Evolutionary conservation across 805 yeast species (phyloP), one percentile per base, ranked within the genome.

Genomic region (Saccharomycopsis selenospora): DNA sequence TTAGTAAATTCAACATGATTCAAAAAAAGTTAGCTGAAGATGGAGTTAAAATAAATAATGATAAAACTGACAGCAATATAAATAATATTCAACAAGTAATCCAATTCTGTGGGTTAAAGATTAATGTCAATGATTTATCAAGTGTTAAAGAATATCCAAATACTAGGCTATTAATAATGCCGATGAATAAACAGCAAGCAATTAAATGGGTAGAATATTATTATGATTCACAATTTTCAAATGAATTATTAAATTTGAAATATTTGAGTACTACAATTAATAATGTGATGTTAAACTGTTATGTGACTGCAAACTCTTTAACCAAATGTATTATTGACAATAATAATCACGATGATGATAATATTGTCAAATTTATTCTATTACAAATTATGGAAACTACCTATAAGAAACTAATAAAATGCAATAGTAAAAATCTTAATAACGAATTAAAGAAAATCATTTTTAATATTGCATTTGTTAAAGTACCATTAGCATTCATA

Each of bases 1-100:
- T 49, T 1, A 48, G 47, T 2, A 61, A 72, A 36, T 49, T n/a
- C 23, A 7, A 11, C 6, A n/a, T 40, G n/a, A 26, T 49, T 6
- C 8, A 10, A 2, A 14, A 28, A 7, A 18, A n/a, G 3, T 26
- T 49, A 3, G 11, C 14, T 3, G 38, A 29, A 23, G n/a, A 42
- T 29, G 47, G 30, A 7, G 29, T 49, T 6, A 14, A 26, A 11
- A 41, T 49, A 25, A 49, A 49, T 27, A 38, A 36, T 8, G 14
- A 17, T 13, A 49, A 49, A 28, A 49, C 49, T 10, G 43, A 41
- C 18, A n/a, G 14, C 3, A 27, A 17, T 26, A 45, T 25, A 4
- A 20, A 18, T n/a, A 5, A 6, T 14, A 38, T 46, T 2, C 33
- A 28, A 28, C n/a, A 33, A 33, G 8, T 20, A 4, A 14, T 33